These are phyloP conservation scores for Hypsizygus marmoreus DNA, from an alignment of 768 basidiomycete species.

Conservation along the genomic window DNA sequence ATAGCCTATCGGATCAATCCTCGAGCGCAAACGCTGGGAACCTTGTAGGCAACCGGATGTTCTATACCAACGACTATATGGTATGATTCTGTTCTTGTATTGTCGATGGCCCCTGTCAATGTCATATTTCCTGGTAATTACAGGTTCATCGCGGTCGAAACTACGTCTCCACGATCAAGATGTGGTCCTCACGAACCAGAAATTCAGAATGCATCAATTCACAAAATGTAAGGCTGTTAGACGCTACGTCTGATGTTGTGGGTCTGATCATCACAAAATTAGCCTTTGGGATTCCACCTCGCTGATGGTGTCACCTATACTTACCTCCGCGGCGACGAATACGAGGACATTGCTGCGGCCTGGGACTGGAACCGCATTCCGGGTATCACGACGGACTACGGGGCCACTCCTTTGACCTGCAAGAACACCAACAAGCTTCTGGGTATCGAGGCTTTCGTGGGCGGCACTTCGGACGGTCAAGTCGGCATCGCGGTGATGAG, in stretches of 20 bases:
- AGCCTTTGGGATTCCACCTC: slow-evolving; percentile 71
- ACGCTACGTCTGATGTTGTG: not conserved
- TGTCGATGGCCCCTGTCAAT: not conserved
- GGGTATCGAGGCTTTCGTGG: slow-evolving; percentile 63
- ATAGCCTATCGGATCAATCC: slow-evolving; percentile 21
- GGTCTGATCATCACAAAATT: slow-evolving; percentile 3
- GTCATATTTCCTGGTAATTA: not conserved
- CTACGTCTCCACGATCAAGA: slow-evolving; percentile 61
- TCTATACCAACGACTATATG: slow-evolving; percentile 27
- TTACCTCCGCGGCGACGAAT: slow-evolving; percentile 67
- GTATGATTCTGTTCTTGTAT: slow-evolving; percentile 2
- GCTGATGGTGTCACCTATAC: slow-evolving; percentile 67
- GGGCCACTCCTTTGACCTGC: slow-evolving; percentile 55
- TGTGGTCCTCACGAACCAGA: slow-evolving; percentile 59
- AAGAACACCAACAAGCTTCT: slow-evolving; percentile 34
- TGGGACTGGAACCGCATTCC: slow-evolving; percentile 84
- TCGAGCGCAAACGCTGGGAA: slow-evolving; percentile 22
- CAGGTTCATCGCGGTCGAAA: slow-evolving; percentile 32
- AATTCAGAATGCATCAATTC: slow-evolving; percentile 68
- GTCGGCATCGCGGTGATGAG: slow-evolving; percentile 64
- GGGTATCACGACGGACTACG: slow-evolving; percentile 69
- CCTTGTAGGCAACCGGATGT: slow-evolving; percentile 25
- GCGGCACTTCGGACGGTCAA: slow-evolving; percentile 61
- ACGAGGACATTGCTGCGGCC: slow-evolving; percentile 69
- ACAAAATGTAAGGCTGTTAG: slow-evolving; percentile 49